Conservation (phyloP, 345 rosid species). For the Pelargonium nanum region DNA sequence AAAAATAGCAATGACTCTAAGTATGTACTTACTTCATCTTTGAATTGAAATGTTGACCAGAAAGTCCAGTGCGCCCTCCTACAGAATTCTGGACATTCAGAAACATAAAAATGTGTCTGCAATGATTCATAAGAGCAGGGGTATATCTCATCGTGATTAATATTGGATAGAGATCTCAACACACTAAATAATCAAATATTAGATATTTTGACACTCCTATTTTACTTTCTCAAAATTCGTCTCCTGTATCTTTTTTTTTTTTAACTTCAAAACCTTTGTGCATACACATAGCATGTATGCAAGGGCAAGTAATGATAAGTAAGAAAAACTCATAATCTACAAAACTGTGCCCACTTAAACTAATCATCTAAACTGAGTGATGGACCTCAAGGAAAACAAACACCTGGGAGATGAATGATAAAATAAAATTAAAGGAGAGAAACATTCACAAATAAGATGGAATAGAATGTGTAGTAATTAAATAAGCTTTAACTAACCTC, state of each 20-base stretch:
- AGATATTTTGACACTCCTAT: not conserved
- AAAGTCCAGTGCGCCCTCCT: conserved; percentile 75
- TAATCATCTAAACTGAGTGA: not conserved
- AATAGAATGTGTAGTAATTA: not conserved
- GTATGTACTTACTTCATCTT: conserved; percentile 38
- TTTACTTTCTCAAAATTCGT: not conserved
- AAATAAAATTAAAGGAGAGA: not conserved
- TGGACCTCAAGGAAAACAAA: not conserved
- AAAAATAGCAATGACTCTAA: not conserved
- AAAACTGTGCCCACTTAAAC: too few relatives aligned
- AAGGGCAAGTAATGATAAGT: too few relatives aligned
- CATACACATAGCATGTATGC: too few relatives aligned
- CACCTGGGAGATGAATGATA: not conserved
- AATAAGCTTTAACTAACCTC: conserved; percentile 49
- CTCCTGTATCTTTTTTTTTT: not conserved
- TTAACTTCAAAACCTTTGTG: not conserved
- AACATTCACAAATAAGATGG: not conserved
- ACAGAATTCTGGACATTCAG: conserved; percentile 60
- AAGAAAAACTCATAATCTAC: too few relatives aligned
- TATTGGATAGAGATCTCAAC: not conserved
- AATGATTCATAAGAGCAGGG: not conserved
- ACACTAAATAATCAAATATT: not conserved
- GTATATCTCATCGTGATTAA: not conserved
- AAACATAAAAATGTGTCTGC: conserved; percentile 6
- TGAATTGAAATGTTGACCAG: conserved; percentile 79